Evolutionary conservation across 177 flowering plant species (phyloP), one percentile per base, ranked within the genome.

Genomic region (Vitis hybrid): DNA sequence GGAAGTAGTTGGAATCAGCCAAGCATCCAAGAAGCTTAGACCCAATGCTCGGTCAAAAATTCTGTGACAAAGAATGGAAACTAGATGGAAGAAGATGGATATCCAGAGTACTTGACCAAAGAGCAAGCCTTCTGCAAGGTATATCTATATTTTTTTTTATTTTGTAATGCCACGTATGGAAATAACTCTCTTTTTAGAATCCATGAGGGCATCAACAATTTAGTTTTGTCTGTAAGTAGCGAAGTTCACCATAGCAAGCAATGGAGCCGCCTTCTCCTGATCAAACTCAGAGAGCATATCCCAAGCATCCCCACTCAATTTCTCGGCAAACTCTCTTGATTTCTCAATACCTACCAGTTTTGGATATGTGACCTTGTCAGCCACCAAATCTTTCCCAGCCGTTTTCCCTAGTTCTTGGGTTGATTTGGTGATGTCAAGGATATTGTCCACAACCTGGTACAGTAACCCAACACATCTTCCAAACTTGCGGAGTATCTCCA

Each of bases 391-490:
- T 65, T 88, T 88, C 61, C 94, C 91, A 0, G 91, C 92, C 5
- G 92, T 90, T 68, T 90, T 90, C 60, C 94, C 94, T 77, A 90
- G 59, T 68, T 90, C 92, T 60, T 78, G 54, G 0, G 92, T 83
- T 0, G 92, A 87, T 67, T 80, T 84, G 0, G 92, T 87, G 32
- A 90, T 86, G 70, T 88, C 92, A 13, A 90, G 82, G 10, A 90
- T 90, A 67, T 90, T 91, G 59, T 90, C 95, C 65, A 88, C 95
- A 48, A 90, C 95, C 73, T 90, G 91, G 74, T 87, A 90, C 83
- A 88, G 61, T 68, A 90, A 67, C 18, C 95, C 92, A 32, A 87
- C 77, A 32, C 75, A 74, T 67, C 88, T 78, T 0, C 89, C 91
- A 21, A 83, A 88, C 10, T 66, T 85, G 70, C 95, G 68, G 66